A percentile compares a stretch with the other conserved stretches of the same genome.
phyloP scores from a whole-genome alignment of 805 yeast genomes.

The Candida awuae region DNA sequence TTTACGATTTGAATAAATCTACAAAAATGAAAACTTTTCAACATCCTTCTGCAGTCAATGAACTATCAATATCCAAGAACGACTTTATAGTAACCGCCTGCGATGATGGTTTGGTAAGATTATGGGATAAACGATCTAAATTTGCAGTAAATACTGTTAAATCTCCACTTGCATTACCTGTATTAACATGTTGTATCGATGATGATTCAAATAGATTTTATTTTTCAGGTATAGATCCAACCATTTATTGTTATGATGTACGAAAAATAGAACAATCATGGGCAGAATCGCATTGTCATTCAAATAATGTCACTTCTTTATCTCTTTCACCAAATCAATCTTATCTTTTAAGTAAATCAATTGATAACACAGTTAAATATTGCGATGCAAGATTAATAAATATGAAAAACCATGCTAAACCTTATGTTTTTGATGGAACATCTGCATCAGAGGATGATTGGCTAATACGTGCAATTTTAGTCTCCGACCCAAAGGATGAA shows the following conservation, averaged over 20 bases:
- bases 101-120: slow-evolving; percentile 52
- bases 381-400: slow-evolving; percentile 43
- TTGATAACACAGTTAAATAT: slow-evolving; percentile 49
- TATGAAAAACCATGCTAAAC: slow-evolving; percentile 32
- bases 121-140: slow-evolving; percentile 65
- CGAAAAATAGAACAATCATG: slow-evolving; percentile 38
- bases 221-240: slow-evolving; percentile 63
- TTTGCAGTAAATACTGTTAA: slow-evolving; percentile 26
- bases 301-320: slow-evolving; percentile 51
- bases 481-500: slow-evolving; percentile 31
- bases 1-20: slow-evolving; percentile 59
- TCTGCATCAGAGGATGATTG: slow-evolving; percentile 44
- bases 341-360: slow-evolving; percentile 40
- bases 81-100: slow-evolving; percentile 41
- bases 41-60: slow-evolving; percentile 40
- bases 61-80: slow-evolving; percentile 34
- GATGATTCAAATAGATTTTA: slow-evolving; percentile 38
- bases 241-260: slow-evolving; percentile 51
- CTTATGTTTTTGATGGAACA: slow-evolving; percentile 50
- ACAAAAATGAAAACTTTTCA: slow-evolving; percentile 42
- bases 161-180: slow-evolving; percentile 40
- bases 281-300: slow-evolving; percentile 33
- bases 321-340: slow-evolving; percentile 36
- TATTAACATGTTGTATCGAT: slow-evolving; percentile 41
- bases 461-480: slow-evolving; percentile 41